Evolutionary conservation across 768 basidiomycete genomes (phyloP).

Genomic region (Trametes cingulata): DNA sequence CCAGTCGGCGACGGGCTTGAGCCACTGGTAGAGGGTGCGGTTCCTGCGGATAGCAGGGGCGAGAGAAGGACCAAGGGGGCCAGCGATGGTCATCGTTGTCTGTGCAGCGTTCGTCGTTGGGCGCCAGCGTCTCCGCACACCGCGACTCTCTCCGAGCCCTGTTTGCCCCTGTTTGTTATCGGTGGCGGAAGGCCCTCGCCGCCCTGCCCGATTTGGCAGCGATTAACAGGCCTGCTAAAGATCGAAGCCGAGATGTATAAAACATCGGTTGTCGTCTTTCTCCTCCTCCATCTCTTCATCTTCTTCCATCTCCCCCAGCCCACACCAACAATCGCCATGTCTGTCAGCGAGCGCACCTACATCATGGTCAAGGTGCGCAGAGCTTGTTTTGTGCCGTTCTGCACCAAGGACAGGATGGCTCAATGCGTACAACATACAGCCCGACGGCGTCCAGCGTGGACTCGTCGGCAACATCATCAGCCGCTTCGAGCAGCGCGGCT

Average conservation of each 20-base stretch:
- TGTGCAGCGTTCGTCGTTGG: constrained; percentile 16
- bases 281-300: constrained; percentile 29
- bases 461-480: constrained; percentile 94
- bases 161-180: constrained; percentile 47
- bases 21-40: constrained; percentile 60
- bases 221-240: constrained; percentile 20
- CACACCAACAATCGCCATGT: constrained; percentile 49
- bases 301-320: constrained; percentile 31
- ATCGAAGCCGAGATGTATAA: constrained; percentile 29
- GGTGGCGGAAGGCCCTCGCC: constrained; percentile 25
- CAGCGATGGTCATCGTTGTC: constrained; percentile 44
- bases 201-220: constrained; percentile 26
- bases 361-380: constrained; percentile 95
- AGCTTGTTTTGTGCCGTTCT: constrained; percentile 1
- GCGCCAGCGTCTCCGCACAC: constrained; percentile 9
- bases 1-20: constrained; percentile 81
- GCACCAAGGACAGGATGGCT: neutral
- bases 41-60: constrained; percentile 75
- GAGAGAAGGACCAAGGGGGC: constrained; percentile 71
- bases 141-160: constrained; percentile 30
- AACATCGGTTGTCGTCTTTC: constrained; percentile 25
- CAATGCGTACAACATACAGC: constrained; percentile 47
- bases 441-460: constrained; percentile 97
- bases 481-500: constrained; percentile 97
- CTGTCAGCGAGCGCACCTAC: constrained; percentile 86